phyloP scores from a whole-genome alignment of 108 stramenopile species.

The Fragilariopsis cylindrus region DNA sequence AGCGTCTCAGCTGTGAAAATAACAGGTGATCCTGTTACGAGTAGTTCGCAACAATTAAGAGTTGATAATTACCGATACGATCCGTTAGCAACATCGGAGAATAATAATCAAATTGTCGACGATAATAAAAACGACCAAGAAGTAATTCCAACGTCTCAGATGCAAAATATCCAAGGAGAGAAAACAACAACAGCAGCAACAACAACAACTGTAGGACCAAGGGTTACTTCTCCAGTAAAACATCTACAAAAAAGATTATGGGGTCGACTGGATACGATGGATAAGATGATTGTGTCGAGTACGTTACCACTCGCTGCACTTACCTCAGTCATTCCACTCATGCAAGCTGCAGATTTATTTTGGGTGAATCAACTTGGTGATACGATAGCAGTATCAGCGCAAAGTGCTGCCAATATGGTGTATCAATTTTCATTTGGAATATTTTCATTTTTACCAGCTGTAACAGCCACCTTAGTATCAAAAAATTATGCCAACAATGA shows the following conservation, averaged over 20 bases:
- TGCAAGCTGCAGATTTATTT: constrained; percentile 67
- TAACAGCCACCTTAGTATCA: constrained; percentile 74
- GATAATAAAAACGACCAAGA: too few relatives aligned
- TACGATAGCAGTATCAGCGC: constrained; percentile 78
- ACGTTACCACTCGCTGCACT: constrained; percentile 69
- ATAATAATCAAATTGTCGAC: too few relatives aligned
- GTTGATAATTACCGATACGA: too few relatives aligned
- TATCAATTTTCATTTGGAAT: constrained; percentile 74
- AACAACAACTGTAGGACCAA: neutral
- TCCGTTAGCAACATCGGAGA: too few relatives aligned
- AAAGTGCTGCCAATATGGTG: constrained; percentile 82
- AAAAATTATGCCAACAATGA: constrained; percentile 68
- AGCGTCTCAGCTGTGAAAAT: too few relatives aligned
- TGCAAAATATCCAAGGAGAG: too few relatives aligned
- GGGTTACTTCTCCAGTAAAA: neutral
- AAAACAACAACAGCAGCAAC: neutral
- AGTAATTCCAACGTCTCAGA: too few relatives aligned
- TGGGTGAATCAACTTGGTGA: constrained; percentile 84
- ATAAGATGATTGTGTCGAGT: constrained; percentile 23
- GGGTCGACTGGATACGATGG: constrained; percentile 14
- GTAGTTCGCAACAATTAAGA: too few relatives aligned
- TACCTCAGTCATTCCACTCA: constrained; percentile 72
- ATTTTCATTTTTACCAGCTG: constrained; percentile 68
- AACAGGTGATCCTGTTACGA: too few relatives aligned
- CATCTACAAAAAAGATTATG: neutral